Conservation (phyloP, 2,329 filamentous ascomycete species). For the Akanthomyces uredinophilus region DNA sequence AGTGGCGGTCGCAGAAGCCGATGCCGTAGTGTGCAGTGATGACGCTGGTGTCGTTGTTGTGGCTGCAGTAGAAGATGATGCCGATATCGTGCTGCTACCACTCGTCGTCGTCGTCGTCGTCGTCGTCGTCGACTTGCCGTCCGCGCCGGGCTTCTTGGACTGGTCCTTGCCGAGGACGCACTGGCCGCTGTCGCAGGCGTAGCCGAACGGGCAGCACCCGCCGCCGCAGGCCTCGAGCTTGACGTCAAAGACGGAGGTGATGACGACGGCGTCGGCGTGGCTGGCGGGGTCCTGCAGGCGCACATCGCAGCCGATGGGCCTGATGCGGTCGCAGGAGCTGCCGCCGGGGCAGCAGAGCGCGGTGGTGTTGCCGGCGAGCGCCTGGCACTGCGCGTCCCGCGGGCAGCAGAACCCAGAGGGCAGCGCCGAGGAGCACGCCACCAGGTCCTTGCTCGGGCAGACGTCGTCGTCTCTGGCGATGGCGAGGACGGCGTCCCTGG, state of each 20-base stretch:
- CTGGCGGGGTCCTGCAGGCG: constrained; percentile 52
- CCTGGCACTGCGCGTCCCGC: constrained; percentile 46
- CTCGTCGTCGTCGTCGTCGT: constrained; percentile 21
- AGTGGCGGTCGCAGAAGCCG: not conserved
- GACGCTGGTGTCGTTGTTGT: constrained; percentile 7
- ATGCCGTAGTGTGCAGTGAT: not conserved
- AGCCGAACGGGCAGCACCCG: constrained; percentile 70
- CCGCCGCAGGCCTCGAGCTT: constrained; percentile 53
- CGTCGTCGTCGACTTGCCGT: constrained; percentile 22
- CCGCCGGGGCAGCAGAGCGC: constrained; percentile 65
- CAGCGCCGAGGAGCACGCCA: not conserved
- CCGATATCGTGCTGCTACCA: constrained; percentile 16
- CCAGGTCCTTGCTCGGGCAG: not conserved
- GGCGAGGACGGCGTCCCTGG: not conserved
- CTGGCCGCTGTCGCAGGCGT: constrained; percentile 46
- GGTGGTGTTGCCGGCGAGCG: constrained; percentile 60
- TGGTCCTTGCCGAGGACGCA: constrained; percentile 54
- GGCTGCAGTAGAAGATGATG: constrained; percentile 20
- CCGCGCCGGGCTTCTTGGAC: constrained; percentile 29
- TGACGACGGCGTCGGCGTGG: constrained; percentile 55
- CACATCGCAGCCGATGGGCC: constrained; percentile 60
- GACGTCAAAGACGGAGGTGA: constrained; percentile 58
- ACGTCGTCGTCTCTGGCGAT: not conserved
- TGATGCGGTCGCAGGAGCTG: constrained; percentile 53
- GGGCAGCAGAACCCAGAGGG: constrained; percentile 53